These are phyloP conservation scores for Daldinia caldariorum DNA, from an alignment of 495 filamentous ascomycete species.

Conservation along the genomic window DNA sequence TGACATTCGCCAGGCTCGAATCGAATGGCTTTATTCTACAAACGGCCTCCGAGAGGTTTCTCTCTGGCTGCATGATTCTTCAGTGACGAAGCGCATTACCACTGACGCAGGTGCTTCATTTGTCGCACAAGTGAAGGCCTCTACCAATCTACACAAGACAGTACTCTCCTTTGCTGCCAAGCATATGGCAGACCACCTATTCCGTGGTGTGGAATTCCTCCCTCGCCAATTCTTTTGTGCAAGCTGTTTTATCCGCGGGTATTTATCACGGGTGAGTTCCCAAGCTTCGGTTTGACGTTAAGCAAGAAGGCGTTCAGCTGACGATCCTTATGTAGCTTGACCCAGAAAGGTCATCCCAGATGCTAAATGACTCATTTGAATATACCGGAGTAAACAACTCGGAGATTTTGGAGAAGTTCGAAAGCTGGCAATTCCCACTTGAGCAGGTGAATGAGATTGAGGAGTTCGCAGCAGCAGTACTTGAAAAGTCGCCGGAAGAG, in stretches of 20 bases:
- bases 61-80: conserved; percentile 50
- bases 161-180: conserved; percentile 38
- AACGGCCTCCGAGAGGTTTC: conserved; percentile 44
- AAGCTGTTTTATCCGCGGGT: conserved; percentile 42
- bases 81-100: conserved; percentile 46
- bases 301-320: conserved; percentile 13
- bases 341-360: conserved; percentile 23
- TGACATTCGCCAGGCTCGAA: conserved; percentile 22
- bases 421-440: conserved; percentile 26
- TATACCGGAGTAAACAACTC: conserved; percentile 13
- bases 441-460: conserved; percentile 36
- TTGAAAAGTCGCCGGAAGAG: conserved; percentile 20
- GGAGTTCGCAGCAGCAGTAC: conserved; percentile 29
- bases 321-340: conserved; percentile 32
- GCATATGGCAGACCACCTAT: conserved; percentile 40
- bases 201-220: conserved; percentile 43
- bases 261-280: conserved; percentile 40
- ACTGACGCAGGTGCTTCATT: conserved; percentile 28
- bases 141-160: conserved; percentile 38
- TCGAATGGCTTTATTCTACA: conserved; percentile 49
- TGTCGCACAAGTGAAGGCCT: conserved; percentile 28
- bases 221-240: conserved; percentile 42
- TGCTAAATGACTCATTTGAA: conserved; percentile 30
- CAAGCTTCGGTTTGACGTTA: neutral
- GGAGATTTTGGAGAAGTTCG: conserved; percentile 15